Conservation (phyloP, 495 filamentous ascomycete species). For the Melanomma pulvis-pyrius region DNA sequence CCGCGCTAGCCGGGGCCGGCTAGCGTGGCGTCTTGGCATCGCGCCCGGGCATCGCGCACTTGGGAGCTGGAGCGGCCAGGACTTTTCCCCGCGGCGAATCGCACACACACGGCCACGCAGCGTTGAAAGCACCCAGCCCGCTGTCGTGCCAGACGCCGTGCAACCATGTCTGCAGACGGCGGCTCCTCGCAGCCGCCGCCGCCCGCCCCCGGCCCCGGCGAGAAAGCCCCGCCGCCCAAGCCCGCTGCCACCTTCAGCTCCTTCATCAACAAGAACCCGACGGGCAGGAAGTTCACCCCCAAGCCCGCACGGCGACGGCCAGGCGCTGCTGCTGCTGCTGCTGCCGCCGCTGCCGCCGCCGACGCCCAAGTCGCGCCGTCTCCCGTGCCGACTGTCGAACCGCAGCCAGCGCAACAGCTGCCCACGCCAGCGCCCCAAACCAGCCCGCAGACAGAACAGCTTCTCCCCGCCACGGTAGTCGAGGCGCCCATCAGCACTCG, state of each 20-base stretch:
- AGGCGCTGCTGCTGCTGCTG: slow-evolving; percentile 19
- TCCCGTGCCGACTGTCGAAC: background rate
- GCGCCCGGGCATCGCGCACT: background rate
- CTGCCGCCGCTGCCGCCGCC: slow-evolving; percentile 19
- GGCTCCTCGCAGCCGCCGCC: slow-evolving; percentile 5
- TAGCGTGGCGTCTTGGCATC: background rate
- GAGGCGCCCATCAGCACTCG: background rate
- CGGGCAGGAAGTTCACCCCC: slow-evolving; percentile 44
- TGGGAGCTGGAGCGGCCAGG: background rate
- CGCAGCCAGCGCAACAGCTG: slow-evolving; percentile 12
- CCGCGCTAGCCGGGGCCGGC: background rate
- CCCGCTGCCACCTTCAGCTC: slow-evolving; percentile 59
- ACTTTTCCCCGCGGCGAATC: background rate
- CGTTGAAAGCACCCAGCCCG: background rate
- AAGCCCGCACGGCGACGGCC: slow-evolving; percentile 42
- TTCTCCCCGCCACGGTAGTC: background rate
- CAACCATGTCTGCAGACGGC: slow-evolving; percentile 20
- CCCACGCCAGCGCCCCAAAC: slow-evolving; percentile 5
- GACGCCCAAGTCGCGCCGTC: background rate
- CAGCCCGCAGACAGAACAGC: background rate
- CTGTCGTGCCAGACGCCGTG: background rate
- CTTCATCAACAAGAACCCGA: slow-evolving; percentile 58
- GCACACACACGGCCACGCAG: background rate
- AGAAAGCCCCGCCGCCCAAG: slow-evolving; percentile 28
- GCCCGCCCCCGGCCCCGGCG: slow-evolving; percentile 17